phyloP scores from a whole-genome alignment of 768 basidiomycete species.

The Cantharellus cinnabarinus region DNA sequence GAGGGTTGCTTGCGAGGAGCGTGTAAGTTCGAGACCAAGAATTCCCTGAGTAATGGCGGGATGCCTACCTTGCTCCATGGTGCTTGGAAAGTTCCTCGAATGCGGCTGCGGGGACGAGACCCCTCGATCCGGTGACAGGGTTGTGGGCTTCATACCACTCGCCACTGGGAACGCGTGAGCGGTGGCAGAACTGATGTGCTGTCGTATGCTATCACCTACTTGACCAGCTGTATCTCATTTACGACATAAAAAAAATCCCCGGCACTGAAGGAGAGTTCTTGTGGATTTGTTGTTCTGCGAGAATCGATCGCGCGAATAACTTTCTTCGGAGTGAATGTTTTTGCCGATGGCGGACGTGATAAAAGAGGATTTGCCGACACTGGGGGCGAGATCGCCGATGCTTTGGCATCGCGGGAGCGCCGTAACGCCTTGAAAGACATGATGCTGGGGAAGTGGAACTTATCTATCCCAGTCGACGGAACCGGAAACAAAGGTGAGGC shows the following conservation, averaged over 20 bases:
- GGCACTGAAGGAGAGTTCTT: constrained; percentile 74
- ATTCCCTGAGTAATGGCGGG: too few relatives aligned
- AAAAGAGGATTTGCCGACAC: constrained; percentile 55
- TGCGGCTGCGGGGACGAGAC: constrained; percentile 65
- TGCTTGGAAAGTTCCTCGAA: constrained; percentile 34
- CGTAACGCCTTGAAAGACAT: constrained; percentile 57
- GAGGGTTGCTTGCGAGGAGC: too few relatives aligned
- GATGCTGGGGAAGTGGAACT: not conserved
- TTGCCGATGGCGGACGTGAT: constrained; percentile 39
- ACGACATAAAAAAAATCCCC: constrained; percentile 95
- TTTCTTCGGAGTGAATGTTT: constrained; percentile 74
- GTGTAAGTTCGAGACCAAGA: too few relatives aligned
- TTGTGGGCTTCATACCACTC: constrained; percentile 88
- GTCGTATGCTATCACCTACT: constrained; percentile 10
- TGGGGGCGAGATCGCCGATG: constrained; percentile 30
- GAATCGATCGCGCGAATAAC: constrained; percentile 69
- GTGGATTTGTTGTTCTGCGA: constrained; percentile 50
- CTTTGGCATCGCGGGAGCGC: constrained; percentile 48
- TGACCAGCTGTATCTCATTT: constrained; percentile 5
- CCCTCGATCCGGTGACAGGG: constrained; percentile 75
- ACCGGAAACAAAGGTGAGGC: too few relatives aligned
- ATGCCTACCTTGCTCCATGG: not conserved
- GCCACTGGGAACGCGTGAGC: constrained; percentile 11
- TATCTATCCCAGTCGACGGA: too few relatives aligned
- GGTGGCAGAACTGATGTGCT: constrained; percentile 14